Conservation (phyloP, 164 flowering plant species). For the Umbellularia californica region DNA sequence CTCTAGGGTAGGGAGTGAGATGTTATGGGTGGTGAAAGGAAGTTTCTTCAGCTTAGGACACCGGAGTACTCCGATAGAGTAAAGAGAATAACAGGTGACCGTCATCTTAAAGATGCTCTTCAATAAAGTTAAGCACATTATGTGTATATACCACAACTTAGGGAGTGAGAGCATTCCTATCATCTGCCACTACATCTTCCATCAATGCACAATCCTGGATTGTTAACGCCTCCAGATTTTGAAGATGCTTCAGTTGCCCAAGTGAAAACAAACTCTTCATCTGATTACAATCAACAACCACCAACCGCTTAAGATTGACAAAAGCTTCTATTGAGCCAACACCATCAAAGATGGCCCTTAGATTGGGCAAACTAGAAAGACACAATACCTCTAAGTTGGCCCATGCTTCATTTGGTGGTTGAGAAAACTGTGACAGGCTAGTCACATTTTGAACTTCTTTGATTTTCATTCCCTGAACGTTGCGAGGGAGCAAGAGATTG, state of each 20-base stretch:
- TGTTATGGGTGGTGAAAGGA: neutral
- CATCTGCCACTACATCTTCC: neutral
- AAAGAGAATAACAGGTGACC: neutral
- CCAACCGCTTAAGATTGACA: neutral
- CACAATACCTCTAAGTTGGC: neutral
- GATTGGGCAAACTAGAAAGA: neutral
- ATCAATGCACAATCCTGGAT: neutral
- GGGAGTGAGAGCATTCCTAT: neutral
- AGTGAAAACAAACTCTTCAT: neutral
- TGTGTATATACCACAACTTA: neutral
- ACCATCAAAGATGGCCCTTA: neutral
- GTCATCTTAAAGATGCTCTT: neutral
- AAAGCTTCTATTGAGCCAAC: neutral
- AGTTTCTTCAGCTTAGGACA: slow-evolving; percentile 5
- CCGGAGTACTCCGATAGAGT: neutral
- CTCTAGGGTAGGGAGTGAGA: neutral
- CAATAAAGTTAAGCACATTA: neutral
- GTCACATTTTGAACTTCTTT: neutral
- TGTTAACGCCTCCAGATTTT: neutral
- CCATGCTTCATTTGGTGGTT: neutral
- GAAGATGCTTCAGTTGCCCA: neutral
- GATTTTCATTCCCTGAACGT: neutral
- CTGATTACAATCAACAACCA: neutral
- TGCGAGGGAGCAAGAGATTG: neutral
- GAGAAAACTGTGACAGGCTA: neutral